Base-by-base conservation (phyloP, 2,329 filamentous ascomycete species). In the Pseudogymnoascus sp. region DNA sequence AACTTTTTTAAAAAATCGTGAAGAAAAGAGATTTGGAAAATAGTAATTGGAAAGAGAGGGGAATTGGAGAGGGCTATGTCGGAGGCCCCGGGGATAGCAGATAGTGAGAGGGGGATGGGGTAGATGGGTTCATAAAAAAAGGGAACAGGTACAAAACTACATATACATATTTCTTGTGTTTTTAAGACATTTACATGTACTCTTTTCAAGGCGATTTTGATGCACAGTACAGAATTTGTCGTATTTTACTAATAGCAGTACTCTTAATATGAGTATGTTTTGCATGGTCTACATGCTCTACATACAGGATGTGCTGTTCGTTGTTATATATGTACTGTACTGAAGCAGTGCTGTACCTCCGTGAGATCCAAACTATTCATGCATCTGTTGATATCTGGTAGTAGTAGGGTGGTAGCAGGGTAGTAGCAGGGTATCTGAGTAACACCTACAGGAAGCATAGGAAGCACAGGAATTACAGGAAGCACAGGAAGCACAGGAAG, bases 151-250 rank as follows among this genome's bases (percentile, higher is more conserved):
- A 52, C 45, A 52, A 52, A 31, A 31, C 45, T 52, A 52, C 45
- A 52, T 52, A 52, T 52, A 52, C 45, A 52, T 52, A 52, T 52
- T 31, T 31, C n/a, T 31, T 9, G 23, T 52, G 14, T 49, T 52
- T 52, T 31, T 52, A 55, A 55, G 45, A 55, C 45, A 55, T 55
- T 8, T 55, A 16, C 45, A 55, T 55, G 45, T 55, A 55, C 25
- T n/a, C 23, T 31, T 55, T 55, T 18, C 45, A 31, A 55, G n/a
- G 25, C 7, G 2, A 11, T 31, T 18, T 28, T 31, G 8, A 25
- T 55, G 25, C 25, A 55, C n/a, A 55, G n/a, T 55, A 55, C 8
- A 55, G 45, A 33, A 31, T 55, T 33, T 55, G 45, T 55, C 14
- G 25, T 31, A 55, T 55, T 55, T 55, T 55, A 55, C n/a, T 33